Conservation (phyloP, 225 moss, liverwort and hornwort species). For the Marchantia paleacea region DNA sequence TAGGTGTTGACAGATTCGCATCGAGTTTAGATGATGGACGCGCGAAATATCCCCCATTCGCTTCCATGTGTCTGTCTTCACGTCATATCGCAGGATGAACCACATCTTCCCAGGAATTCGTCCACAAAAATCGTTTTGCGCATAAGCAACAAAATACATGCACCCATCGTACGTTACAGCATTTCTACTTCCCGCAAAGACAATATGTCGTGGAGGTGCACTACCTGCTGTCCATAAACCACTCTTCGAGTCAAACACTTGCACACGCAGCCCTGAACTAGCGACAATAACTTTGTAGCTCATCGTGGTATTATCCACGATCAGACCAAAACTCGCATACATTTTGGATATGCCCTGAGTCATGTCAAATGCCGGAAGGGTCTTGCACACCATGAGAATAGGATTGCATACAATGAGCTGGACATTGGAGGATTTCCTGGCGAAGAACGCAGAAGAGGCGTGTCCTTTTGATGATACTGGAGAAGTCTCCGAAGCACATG, state of each 20-base stretch:
- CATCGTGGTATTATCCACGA: neutral
- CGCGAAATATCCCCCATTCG: neutral
- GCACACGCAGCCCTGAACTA: neutral
- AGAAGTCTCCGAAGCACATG: too few relatives aligned
- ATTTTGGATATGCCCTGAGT: neutral
- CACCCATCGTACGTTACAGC: neutral
- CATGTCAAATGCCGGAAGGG: neutral
- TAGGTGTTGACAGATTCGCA: neutral
- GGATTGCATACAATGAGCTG: conserved; percentile 5
- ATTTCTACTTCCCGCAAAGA: neutral
- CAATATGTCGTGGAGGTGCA: neutral
- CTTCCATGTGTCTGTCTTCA: neutral
- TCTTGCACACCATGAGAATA: neutral
- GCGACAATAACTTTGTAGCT: conserved; percentile 6
- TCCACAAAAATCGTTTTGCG: neutral
- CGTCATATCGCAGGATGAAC: neutral
- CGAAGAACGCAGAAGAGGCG: neutral
- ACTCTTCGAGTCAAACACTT: neutral
- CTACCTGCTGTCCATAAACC: neutral
- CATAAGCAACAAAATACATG: neutral
- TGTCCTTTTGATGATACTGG: neutral
- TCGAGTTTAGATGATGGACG: neutral
- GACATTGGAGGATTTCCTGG: too few relatives aligned
- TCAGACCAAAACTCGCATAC: neutral
- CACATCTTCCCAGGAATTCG: neutral